These are phyloP conservation scores for Pyrenochaeta sp. DNA, from an alignment of 2,329 filamentous ascomycete species.

Conservation along the genomic window DNA sequence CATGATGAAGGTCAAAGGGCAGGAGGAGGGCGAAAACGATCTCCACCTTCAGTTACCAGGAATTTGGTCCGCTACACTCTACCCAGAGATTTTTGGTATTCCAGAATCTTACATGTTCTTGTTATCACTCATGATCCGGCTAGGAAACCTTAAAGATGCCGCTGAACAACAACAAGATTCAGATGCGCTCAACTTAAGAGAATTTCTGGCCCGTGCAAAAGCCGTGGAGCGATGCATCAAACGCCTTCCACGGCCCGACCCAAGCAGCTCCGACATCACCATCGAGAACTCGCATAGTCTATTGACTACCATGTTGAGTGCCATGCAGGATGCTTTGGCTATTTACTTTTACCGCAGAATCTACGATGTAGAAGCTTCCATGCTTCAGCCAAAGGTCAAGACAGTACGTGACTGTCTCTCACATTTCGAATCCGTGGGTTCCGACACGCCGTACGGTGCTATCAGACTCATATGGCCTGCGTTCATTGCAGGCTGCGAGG, in stretches of 20 bases:
- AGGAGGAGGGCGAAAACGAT: constrained; percentile 55
- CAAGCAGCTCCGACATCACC: not conserved
- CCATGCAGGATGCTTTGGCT: constrained; percentile 54
- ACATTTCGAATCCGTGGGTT: constrained; percentile 42
- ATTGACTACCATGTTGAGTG: constrained; percentile 42
- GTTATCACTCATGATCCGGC: constrained; percentile 48
- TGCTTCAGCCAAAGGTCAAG: constrained; percentile 51
- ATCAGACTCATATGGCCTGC: constrained; percentile 55
- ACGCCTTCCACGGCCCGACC: constrained; percentile 16
- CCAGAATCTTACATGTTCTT: constrained; percentile 51
- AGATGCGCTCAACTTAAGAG: constrained; percentile 26
- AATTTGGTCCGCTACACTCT: constrained; percentile 52
- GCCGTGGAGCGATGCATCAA: constrained; percentile 46
- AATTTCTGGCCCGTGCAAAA: constrained; percentile 46
- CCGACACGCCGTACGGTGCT: constrained; percentile 47
- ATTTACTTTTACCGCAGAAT: constrained; percentile 59
- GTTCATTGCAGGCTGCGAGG: constrained; percentile 57
- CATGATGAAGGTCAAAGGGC: constrained; percentile 44
- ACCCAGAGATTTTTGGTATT: constrained; percentile 57
- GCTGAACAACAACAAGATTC: constrained; percentile 25
- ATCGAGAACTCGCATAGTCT: constrained; percentile 17
- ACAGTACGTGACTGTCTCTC: constrained; percentile 51
- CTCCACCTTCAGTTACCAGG: constrained; percentile 55
- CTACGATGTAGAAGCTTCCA: constrained; percentile 52
- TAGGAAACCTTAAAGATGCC: constrained; percentile 54